Percentiles rank a stretch among this genome's conserved stretches.
These are phyloP conservation scores for Thielaviopsis populi DNA, from an alignment of 2,329 filamentous ascomycete species.

Conservation along the genomic window DNA sequence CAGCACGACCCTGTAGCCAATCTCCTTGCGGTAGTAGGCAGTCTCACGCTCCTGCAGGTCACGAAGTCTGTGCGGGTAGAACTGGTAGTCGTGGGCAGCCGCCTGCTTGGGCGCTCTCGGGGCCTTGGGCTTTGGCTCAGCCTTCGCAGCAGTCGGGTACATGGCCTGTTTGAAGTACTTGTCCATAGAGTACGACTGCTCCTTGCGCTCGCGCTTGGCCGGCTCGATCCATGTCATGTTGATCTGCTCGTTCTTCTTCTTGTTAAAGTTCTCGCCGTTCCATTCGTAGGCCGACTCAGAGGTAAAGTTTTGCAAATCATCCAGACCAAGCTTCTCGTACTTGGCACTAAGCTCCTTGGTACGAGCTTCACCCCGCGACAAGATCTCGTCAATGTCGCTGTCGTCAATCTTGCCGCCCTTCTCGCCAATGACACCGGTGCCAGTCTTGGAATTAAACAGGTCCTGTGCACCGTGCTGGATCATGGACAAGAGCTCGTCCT, in stretches of 20 bases:
- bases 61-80: conserved; percentile 70
- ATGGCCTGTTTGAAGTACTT: conserved; percentile 94
- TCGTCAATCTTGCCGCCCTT: conserved; percentile 55
- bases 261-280: conserved; percentile 94
- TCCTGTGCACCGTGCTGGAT: conserved; percentile 97
- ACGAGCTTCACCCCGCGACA: conserved; percentile 72
- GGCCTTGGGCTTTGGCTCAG: conserved; percentile 83
- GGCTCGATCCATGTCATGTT: conserved; percentile 89
- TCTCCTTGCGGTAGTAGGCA: conserved; percentile 88
- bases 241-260: conserved; percentile 79
- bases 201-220: conserved; percentile 93
- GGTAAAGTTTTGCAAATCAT: conserved; percentile 93
- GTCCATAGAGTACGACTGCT: conserved; percentile 95
- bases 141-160: conserved; percentile 55
- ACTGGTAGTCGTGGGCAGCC: conserved; percentile 88
- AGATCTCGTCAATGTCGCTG: conserved; percentile 78
- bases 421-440: conserved; percentile 43
- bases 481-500: conserved; percentile 93
- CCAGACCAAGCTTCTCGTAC: conserved; percentile 92
- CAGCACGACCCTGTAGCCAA: conserved; percentile 86
- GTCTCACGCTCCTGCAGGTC: conserved; percentile 95
- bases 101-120: conserved; percentile 92
- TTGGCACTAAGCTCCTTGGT: conserved; percentile 83
- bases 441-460: conserved; percentile 65
- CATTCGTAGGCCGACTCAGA: conserved; percentile 97